Percentiles rank a stretch among this genome's conserved stretches.
phyloP scores from a whole-genome alignment of 768 basidiomycete genomes.

The Rhizopogon roseolus region DNA sequence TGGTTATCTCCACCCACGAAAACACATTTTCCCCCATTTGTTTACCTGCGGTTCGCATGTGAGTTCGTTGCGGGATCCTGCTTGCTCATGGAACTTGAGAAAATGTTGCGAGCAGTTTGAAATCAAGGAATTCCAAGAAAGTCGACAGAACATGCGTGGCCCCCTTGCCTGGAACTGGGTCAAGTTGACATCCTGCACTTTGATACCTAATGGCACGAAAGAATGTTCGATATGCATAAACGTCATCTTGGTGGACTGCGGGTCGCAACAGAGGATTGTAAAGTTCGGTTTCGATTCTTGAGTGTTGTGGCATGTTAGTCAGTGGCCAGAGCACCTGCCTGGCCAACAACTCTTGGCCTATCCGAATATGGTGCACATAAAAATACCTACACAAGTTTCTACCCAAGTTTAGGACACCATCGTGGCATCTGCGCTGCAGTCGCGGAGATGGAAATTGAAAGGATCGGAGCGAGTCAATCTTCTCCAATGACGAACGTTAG shows the following conservation, averaged over 20 bases:
- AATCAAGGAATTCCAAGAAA: background rate
- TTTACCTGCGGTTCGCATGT: background rate
- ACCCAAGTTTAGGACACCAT: background rate
- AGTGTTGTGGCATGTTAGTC: conserved; percentile 1
- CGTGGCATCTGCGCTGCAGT: background rate
- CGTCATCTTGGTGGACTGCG: too few relatives aligned
- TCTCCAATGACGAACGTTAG: background rate
- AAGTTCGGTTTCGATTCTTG: background rate
- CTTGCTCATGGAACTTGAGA: background rate
- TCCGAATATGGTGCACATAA: background rate
- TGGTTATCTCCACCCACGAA: background rate
- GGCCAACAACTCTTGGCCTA: too few relatives aligned
- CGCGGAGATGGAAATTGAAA: background rate
- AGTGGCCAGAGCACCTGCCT: too few relatives aligned
- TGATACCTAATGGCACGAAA: background rate
- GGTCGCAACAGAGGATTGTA: background rate
- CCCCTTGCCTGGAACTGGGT: too few relatives aligned
- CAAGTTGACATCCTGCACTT: too few relatives aligned
- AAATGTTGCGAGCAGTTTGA: background rate
- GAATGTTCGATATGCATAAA: too few relatives aligned
- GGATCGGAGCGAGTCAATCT: background rate
- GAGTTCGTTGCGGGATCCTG: background rate
- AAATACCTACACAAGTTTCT: background rate
- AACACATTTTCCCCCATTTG: background rate
- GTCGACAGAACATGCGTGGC: too few relatives aligned